Evolutionary conservation across 2,329 filamentous ascomycete genomes (phyloP).

Genomic region (Thelonectria discophora): DNA sequence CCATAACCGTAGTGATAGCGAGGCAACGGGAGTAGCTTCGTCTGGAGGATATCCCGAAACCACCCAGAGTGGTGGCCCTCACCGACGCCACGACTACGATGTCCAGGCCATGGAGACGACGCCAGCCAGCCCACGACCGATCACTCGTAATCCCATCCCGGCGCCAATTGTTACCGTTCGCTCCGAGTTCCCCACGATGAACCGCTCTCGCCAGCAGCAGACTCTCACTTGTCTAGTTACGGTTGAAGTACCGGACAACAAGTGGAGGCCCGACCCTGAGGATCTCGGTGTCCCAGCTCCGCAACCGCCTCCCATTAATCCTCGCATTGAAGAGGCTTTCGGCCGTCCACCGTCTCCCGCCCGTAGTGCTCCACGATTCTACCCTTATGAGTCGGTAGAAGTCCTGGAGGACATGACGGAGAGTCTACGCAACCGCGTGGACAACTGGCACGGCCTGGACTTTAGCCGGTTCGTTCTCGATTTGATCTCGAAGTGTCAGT

Average conservation of each 20-base stretch:
- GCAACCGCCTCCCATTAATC: slow-evolving; percentile 50
- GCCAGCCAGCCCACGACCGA: slow-evolving; percentile 75
- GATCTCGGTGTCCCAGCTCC: slow-evolving; percentile 70
- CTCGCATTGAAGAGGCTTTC: slow-evolving; percentile 62
- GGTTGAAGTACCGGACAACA: slow-evolving; percentile 90
- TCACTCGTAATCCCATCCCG: slow-evolving; percentile 86
- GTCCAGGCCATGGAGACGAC: slow-evolving; percentile 95
- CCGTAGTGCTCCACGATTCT: slow-evolving; percentile 66
- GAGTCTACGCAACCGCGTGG: slow-evolving; percentile 83
- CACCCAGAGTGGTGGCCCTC: slow-evolving; percentile 71
- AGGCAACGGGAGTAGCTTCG: slow-evolving; percentile 75
- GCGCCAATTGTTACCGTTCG: slow-evolving; percentile 91
- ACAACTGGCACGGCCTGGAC: slow-evolving; percentile 98
- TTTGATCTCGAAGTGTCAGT: neutral
- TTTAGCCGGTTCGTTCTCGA: slow-evolving; percentile 71
- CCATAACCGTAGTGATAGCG: slow-evolving; percentile 83
- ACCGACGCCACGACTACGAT: slow-evolving; percentile 90
- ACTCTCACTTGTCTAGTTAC: slow-evolving; percentile 93
- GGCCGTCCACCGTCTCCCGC: slow-evolving; percentile 68
- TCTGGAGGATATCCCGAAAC: slow-evolving; percentile 83
- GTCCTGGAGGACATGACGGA: slow-evolving; percentile 87
- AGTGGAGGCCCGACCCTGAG: slow-evolving; percentile 87
- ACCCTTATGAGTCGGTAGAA: slow-evolving; percentile 79
- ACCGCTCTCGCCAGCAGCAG: slow-evolving; percentile 90
- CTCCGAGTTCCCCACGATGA: slow-evolving; percentile 96